These are phyloP conservation scores for Hericium erinaceus DNA, from an alignment of 768 basidiomycete species.

Conservation along the genomic window DNA sequence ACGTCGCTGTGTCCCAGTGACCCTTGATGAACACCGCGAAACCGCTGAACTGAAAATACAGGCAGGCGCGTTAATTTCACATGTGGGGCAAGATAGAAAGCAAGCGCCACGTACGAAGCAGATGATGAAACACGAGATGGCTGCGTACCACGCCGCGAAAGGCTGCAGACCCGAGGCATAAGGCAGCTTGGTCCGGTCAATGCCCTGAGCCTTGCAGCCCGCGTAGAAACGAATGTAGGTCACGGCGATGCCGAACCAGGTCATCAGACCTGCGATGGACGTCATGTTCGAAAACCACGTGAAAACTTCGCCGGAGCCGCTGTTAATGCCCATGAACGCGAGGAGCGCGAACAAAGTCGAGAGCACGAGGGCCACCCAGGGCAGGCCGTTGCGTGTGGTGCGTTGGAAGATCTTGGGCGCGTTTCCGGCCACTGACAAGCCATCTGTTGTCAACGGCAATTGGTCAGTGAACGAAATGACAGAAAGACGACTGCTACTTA, in stretches of 20 bases:
- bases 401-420: constrained; percentile 72
- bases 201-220: constrained; percentile 73
- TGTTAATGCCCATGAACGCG: constrained; percentile 70
- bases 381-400: constrained; percentile 66
- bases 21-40: constrained; percentile 43
- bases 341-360: constrained; percentile 57
- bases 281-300: constrained; percentile 61
- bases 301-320: constrained; percentile 69
- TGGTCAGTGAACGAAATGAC: not conserved
- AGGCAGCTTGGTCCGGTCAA: constrained; percentile 61
- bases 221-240: constrained; percentile 64
- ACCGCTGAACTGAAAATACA: constrained; percentile 31
- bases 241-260: constrained; percentile 39
- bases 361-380: constrained; percentile 59
- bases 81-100: too few relatives aligned
- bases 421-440: constrained; percentile 70
- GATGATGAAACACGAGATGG: constrained; percentile 32
- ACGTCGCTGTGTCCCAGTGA: constrained; percentile 48
- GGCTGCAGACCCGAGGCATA: constrained; percentile 62
- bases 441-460: constrained; percentile 37
- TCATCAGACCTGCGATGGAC: constrained; percentile 36
- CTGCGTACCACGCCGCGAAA: constrained; percentile 53
- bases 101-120: constrained; percentile 42
- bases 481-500: constrained; percentile 25
- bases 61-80: constrained; percentile 22